Conservation (phyloP, 495 filamentous ascomycete genomes). For the Aspergillus campestris region DNA sequence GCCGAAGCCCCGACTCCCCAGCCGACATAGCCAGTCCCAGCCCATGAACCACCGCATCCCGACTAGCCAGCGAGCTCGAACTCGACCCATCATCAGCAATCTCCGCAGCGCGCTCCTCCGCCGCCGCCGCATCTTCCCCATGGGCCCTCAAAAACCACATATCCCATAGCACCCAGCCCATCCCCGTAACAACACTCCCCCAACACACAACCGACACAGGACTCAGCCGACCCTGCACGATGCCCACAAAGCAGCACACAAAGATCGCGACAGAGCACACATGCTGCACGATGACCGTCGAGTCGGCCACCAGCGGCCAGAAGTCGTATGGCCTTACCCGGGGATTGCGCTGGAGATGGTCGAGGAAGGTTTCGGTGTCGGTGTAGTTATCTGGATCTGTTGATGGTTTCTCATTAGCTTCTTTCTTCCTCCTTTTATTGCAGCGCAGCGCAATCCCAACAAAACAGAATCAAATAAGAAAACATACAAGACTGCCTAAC, state of each 20-base stretch:
- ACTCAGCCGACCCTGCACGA: conserved; percentile 74
- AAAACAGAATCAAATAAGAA: background rate
- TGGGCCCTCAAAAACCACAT: conserved; percentile 65
- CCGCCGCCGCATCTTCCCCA: conserved; percentile 33
- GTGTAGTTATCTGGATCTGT: conserved; percentile 97
- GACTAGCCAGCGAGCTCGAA: conserved; percentile 38
- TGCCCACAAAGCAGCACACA: conserved; percentile 85
- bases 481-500: conserved; percentile 86
- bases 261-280: conserved; percentile 92
- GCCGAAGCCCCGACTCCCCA: conserved; percentile 13
- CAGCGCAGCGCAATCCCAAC: too few relatives aligned
- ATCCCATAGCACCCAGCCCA: conserved; percentile 90
- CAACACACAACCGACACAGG: conserved; percentile 80
- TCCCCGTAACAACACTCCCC: conserved; percentile 71
- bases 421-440: too few relatives aligned
- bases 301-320: conserved; percentile 92
- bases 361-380: conserved; percentile 89
- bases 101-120: conserved; percentile 28
- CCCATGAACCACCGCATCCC: conserved; percentile 32
- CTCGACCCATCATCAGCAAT: conserved; percentile 35
- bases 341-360: conserved; percentile 91
- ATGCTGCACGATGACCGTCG: conserved; percentile 94
- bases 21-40: conserved; percentile 39
- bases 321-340: conserved; percentile 94
- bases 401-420: too few relatives aligned